Base-by-base conservation (phyloP, 2,329 filamentous ascomycete species). In the Ambrosiella beaveri region DNA sequence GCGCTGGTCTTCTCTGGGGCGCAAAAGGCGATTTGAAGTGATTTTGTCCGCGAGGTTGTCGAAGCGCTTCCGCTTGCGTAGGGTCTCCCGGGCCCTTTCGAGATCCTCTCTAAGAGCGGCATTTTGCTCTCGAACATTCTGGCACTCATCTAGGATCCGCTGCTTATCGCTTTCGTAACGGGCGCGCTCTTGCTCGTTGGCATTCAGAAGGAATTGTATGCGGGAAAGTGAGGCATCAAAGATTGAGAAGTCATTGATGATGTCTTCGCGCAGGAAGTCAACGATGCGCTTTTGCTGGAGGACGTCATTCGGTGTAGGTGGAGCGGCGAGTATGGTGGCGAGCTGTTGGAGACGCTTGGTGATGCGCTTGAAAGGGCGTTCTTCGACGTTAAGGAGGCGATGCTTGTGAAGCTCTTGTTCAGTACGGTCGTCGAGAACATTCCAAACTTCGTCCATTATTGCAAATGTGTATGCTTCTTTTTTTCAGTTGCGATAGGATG, bases 11-110 rank as follows among this genome's bases (percentile, higher is more conserved):
- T 88, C 86, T n/a, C 91, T 78, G 45, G 88, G 82, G 62, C 85
- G 82, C 62, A 96, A 75, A 67, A 90, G 76, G 60, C 83, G 79
- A 67, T 93, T 93, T 62, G 78, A 82, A 8, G 87, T 87, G 66
- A 96, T 95, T 68, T 85, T 86, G 63, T 94, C 86, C 2, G 91
- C 87, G 58, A 95, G 74, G 64, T 87, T 85, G 71, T 97, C 91
- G 66, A 95, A 96, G 63, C 79, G 82, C 70, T 91, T 91, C 59
- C 91, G 81, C 67, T 88, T 78, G 27, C 82, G 81, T 38, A 95
- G 76, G 36, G 84, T 86, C 62, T 80, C 80, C 64, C 85, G 84
- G 50, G 88, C 85, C 61, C 82, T 81, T 44, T 88, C 85, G 1
- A 97, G 77, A 65, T 89, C 84, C n/a, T 75, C 71, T 17, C 86